Conservation (phyloP, 345 rosid species). For the Salix exigua region DNA sequence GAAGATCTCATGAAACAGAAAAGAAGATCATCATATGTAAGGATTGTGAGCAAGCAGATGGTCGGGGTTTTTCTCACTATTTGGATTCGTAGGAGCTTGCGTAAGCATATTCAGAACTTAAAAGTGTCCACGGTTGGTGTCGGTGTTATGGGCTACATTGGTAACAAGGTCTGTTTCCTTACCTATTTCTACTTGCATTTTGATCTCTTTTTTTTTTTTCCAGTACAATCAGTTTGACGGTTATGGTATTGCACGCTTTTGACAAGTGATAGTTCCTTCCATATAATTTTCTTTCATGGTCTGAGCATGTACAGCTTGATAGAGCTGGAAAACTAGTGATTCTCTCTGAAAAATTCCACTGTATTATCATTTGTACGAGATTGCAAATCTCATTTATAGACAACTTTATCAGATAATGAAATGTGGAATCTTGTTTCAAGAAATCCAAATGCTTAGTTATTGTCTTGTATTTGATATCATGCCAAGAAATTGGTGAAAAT, state of each 20-base stretch:
- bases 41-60: constrained; percentile 92
- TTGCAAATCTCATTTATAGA: background rate
- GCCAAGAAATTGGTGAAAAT: background rate
- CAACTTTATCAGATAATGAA: background rate
- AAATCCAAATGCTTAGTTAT: background rate
- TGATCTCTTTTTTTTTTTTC: background rate
- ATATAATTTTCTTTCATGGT: background rate
- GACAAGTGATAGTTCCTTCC: background rate
- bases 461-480: background rate
- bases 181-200: constrained; percentile 6
- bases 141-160: constrained; percentile 95
- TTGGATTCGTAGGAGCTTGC: constrained; percentile 86
- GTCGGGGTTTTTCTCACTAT: constrained; percentile 82
- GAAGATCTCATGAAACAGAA: constrained; percentile 62
- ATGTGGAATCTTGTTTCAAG: background rate
- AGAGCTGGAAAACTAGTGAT: background rate
- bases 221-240: background rate
- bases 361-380: background rate
- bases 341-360: background rate
- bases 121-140: constrained; percentile 90
- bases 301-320: background rate
- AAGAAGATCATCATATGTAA: constrained; percentile 60
- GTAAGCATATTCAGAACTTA: constrained; percentile 74
- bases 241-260: background rate
- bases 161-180: constrained; percentile 69